Evolutionary conservation across 2,329 filamentous ascomycete species (phyloP).

Genomic region (Corniculantispora saksenae): DNA sequence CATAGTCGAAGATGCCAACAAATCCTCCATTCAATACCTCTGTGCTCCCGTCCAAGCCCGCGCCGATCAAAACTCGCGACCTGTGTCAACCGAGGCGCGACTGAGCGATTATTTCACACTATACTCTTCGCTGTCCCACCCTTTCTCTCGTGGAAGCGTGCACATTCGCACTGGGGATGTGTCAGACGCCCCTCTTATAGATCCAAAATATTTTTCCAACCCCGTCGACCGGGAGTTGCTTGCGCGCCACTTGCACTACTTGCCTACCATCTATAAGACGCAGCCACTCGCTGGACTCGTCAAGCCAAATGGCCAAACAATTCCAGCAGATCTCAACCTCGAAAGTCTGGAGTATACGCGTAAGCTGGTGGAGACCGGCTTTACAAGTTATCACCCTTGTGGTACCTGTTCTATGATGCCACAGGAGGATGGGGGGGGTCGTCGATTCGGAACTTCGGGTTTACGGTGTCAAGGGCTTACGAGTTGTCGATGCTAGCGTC

Average conservation of each 20-base stretch:
- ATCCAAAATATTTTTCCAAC: slow-evolving; percentile 58
- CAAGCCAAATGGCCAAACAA: slow-evolving; percentile 32
- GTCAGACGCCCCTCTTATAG: slow-evolving; percentile 48
- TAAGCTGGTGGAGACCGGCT: slow-evolving; percentile 35
- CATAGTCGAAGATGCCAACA: not conserved
- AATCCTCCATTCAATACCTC: not conserved
- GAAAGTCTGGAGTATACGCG: slow-evolving; percentile 33
- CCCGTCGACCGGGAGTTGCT: slow-evolving; percentile 58
- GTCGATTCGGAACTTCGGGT: slow-evolving; percentile 51
- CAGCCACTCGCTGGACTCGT: slow-evolving; percentile 44
- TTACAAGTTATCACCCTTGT: slow-evolving; percentile 38
- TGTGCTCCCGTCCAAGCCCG: not conserved
- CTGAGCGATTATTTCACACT: not conserved
- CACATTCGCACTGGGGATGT: slow-evolving; percentile 52
- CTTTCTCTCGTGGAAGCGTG: slow-evolving; percentile 59
- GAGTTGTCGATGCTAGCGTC: slow-evolving; percentile 48
- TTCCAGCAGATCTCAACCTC: slow-evolving; percentile 20
- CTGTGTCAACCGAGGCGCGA: not conserved
- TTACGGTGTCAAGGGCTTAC: slow-evolving; percentile 44
- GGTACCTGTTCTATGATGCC: slow-evolving; percentile 42
- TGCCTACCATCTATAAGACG: slow-evolving; percentile 38
- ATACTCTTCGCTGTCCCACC: slow-evolving; percentile 49
- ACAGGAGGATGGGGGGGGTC: slow-evolving; percentile 42
- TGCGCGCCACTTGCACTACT: slow-evolving; percentile 44
- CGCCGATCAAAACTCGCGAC: not conserved